Evolutionary conservation across 2,329 filamentous ascomycete species (phyloP).

Genomic region (Colletotrichum costaricense): DNA sequence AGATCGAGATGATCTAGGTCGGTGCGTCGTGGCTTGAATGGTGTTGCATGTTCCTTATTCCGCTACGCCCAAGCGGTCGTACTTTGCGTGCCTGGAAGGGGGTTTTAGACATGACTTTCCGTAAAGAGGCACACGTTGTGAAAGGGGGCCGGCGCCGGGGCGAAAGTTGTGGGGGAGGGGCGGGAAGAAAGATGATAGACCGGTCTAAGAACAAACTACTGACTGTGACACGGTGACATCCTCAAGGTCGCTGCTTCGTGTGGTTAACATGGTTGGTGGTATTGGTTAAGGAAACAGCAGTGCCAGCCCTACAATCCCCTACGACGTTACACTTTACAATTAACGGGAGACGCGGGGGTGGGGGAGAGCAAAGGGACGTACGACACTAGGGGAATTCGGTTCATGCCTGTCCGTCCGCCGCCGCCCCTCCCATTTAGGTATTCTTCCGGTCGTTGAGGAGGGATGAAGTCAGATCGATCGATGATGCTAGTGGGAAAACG

Average conservation of each 20-base stretch:
- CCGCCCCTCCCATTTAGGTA: background rate
- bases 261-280: conserved; percentile 12
- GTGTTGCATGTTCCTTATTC: conserved; percentile 16
- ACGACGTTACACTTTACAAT: background rate
- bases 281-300: conserved; percentile 13
- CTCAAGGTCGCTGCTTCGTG: background rate
- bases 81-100: background rate
- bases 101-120: background rate
- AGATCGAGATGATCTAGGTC: conserved; percentile 19
- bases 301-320: conserved; percentile 5
- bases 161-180: background rate
- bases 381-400: background rate
- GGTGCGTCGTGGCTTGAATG: conserved; percentile 17
- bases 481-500: background rate
- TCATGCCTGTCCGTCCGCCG: background rate
- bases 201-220: background rate
- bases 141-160: background rate
- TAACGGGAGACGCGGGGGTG: background rate
- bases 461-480: conserved; percentile 14
- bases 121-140: background rate
- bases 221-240: background rate
- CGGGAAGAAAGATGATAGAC: background rate
- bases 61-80: background rate
- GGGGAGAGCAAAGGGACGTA: background rate
- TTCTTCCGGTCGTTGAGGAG: conserved; percentile 10